Evolutionary conservation across 1,139 yeast genomes (phyloP), one percentile per base, ranked within the genome.

Genomic region (Yamadazyma atlantica): DNA sequence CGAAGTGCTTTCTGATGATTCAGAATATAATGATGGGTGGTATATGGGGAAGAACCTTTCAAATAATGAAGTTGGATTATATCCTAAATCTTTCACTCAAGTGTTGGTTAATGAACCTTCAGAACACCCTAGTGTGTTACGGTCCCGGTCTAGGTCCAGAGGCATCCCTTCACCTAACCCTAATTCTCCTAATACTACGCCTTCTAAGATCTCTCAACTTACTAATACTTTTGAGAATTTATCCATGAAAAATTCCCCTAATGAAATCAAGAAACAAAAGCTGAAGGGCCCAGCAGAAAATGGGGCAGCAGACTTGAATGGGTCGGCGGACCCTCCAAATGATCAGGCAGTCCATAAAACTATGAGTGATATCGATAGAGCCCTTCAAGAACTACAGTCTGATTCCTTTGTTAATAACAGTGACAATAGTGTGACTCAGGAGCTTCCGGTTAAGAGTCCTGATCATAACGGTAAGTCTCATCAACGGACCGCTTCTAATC

Each of bases 11-110:
- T 88, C 95, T 31, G 96, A 89, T 58, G 99, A 92, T 61, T 78
- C 82, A 45, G 97, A 87, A 53, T 92, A 85, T 60, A 85, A 87
- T 49, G 99, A 92, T 59, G 97, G 97, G n/a, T 92, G 99, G 99
- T 92, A 83, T 54, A 69, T 69, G 84, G 96, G 97, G 8, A 82
- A 82, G 45, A 89, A 90, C 50, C 58, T 86, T 38, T 57, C 75
- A 34, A 81, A 90, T 0, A 76, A 77, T 35, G 75, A 78, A 42
- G 89, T 86, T 9, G 98, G 98, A 0, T 67, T 92, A 33, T 92
- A 88, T 55, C 98, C 98, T 9, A 85, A 84, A 53, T 78, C 88
- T 10, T 92, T 90, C 57, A 86, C 94, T 1, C 81, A 78, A 50
- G 53, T 70, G 4, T 55, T 68, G 28, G 51, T 42, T 9, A 50